A percentile compares a stretch with the other conserved stretches of the same genome.
phyloP scores from a whole-genome alignment of 139 green algal genomes.

The Picochlorum sp. region DNA sequence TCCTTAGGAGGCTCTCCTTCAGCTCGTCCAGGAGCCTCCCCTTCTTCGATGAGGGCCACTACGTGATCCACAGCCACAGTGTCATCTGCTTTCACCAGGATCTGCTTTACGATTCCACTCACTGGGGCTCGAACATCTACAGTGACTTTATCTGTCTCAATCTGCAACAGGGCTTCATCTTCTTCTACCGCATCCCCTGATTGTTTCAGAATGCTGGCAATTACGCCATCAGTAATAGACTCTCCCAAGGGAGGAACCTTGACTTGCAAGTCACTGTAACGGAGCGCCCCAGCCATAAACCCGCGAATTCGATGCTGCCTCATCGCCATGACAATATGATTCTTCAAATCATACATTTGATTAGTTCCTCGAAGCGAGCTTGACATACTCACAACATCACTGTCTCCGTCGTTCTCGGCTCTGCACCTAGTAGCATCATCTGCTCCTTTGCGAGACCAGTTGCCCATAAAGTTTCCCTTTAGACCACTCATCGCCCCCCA shows the following conservation, averaged over 20 bases:
- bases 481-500: too few relatives aligned
- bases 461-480: too few relatives aligned
- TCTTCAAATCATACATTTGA: too few relatives aligned
- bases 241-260: constrained; percentile 23
- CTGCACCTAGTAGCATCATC: too few relatives aligned
- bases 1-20: not conserved
- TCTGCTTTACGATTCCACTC: constrained; percentile 12
- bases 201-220: constrained; percentile 16
- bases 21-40: constrained; percentile 1
- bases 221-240: constrained; percentile 22
- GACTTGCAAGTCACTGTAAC: constrained; percentile 8
- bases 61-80: constrained; percentile 21
- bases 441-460: too few relatives aligned
- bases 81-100: constrained; percentile 29
- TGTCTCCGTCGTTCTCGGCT: too few relatives aligned
- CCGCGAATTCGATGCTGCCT: too few relatives aligned
- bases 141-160: constrained; percentile 35
- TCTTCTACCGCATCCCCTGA: constrained; percentile 19
- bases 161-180: constrained; percentile 25
- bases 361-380: too few relatives aligned
- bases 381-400: too few relatives aligned
- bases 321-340: too few relatives aligned
- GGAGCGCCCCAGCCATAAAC: too few relatives aligned
- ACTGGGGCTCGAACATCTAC: constrained; percentile 27
- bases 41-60: constrained; percentile 13